phyloP scores from a whole-genome alignment of 2,329 filamentous ascomycete species.

The Sodiomyces alkalinus region DNA sequence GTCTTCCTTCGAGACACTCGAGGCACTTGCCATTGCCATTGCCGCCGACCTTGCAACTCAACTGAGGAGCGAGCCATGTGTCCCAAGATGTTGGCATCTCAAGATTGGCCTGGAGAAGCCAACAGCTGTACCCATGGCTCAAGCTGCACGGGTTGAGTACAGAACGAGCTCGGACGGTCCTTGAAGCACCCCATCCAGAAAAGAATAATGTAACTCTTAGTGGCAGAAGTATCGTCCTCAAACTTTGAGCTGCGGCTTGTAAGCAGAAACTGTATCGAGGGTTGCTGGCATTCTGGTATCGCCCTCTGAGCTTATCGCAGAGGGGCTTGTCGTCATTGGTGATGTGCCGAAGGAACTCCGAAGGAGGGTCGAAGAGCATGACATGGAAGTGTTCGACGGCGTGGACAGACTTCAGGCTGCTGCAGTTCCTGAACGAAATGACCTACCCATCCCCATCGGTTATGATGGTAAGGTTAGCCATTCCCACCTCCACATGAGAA shows the following conservation, averaged over 20 bases:
- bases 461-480: too few species aligned
- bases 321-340: slow-evolving; percentile 62
- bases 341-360: slow-evolving; percentile 50
- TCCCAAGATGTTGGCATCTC: slow-evolving; percentile 29
- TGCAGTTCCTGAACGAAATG: slow-evolving; percentile 86
- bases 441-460: too few species aligned
- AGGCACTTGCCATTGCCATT: slow-evolving; percentile 39
- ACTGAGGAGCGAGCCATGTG: slow-evolving; percentile 6
- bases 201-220: too few species aligned
- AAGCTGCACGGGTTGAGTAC: slow-evolving; percentile 52
- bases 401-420: slow-evolving; percentile 66
- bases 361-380: slow-evolving; percentile 68
- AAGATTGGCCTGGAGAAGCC: slow-evolving; percentile 55
- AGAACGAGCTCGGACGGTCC: slow-evolving; percentile 1
- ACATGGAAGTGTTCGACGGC: slow-evolving; percentile 91
- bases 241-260: too few species aligned
- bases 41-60: slow-evolving; percentile 16
- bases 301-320: slow-evolving; percentile 23
- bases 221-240: too few species aligned
- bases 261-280: too few species aligned
- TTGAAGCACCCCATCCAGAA: too few species aligned
- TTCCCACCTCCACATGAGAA: too few species aligned
- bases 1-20: slow-evolving; percentile 47
- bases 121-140: slow-evolving; percentile 56
- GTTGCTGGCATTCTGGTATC: not conserved